These are phyloP conservation scores for Immersiella caudata DNA, from an alignment of 495 filamentous ascomycete genomes.

Conservation along the genomic window DNA sequence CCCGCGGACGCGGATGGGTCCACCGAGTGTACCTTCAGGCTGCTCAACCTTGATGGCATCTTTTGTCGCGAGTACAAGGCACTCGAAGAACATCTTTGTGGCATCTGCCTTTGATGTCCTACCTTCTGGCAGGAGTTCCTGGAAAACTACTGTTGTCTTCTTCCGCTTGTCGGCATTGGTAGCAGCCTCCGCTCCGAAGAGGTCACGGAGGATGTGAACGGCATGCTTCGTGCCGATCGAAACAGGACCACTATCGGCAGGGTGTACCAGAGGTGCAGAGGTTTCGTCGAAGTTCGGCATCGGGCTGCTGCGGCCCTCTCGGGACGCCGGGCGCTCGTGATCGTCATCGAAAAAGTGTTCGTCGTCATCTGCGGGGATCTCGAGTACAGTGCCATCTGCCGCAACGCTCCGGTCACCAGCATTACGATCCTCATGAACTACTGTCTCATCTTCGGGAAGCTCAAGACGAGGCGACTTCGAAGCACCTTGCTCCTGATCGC, in stretches of 20 bases:
- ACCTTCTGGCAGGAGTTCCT: constrained; percentile 82
- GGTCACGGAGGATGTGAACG: constrained; percentile 89
- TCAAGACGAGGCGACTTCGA: constrained; percentile 71
- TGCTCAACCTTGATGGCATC: constrained; percentile 98
- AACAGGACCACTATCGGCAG: constrained; percentile 78
- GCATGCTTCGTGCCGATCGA: constrained; percentile 91
- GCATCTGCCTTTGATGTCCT: constrained; percentile 82
- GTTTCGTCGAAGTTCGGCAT: constrained; percentile 73
- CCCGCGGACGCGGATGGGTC: constrained; percentile 74
- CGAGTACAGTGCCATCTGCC: constrained; percentile 59
- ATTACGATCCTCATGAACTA: constrained; percentile 46
- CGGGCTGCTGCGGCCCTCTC: constrained; percentile 41
- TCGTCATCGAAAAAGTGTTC: constrained; percentile 45
- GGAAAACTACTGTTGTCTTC: constrained; percentile 81
- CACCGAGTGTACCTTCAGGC: constrained; percentile 69
- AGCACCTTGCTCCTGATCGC: constrained; percentile 61
- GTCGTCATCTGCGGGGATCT: constrained; percentile 67
- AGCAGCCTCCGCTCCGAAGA: constrained; percentile 70
- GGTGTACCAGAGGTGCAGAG: constrained; percentile 68
- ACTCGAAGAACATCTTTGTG: constrained; percentile 99
- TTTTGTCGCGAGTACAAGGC: constrained; percentile 93
- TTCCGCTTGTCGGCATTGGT: constrained; percentile 65
- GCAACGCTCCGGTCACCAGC: constrained; percentile 56
- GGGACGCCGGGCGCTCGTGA: constrained; percentile 45
- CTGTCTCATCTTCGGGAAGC: constrained; percentile 63